A percentile compares a stretch with the other conserved stretches of the same genome.
phyloP scores from a whole-genome alignment of 345 rosid genomes.

The Boechera divaricarpa region DNA sequence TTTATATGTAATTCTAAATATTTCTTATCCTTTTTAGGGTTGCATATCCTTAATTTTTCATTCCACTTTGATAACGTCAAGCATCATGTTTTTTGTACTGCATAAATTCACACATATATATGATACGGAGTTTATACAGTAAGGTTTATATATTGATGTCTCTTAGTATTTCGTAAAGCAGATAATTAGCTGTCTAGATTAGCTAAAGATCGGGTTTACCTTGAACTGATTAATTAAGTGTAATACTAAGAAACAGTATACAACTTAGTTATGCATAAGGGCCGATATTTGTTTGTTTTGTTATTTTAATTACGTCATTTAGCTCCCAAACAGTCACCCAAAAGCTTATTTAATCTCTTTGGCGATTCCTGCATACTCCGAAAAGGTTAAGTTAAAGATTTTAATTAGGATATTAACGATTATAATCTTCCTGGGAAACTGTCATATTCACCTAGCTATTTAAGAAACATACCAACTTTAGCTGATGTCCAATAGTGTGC shows the following conservation, averaged over 20 bases:
- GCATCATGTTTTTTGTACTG: background rate
- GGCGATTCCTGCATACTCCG: conserved; percentile 31
- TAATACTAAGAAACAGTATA: background rate
- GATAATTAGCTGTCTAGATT: conserved; percentile 29
- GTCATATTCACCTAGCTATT: background rate
- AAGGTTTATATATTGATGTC: conserved; percentile 3
- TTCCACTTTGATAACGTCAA: background rate
- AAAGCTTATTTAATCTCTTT: conserved; percentile 20
- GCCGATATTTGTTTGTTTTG: conserved; percentile 16
- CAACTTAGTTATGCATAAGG: conserved; percentile 13
- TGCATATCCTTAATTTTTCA: background rate
- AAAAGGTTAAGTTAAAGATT: conserved; percentile 22
- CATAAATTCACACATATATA: conserved; percentile 2
- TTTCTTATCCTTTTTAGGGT: background rate
- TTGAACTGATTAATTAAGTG: conserved; percentile 12
- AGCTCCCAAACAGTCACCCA: conserved; percentile 19
- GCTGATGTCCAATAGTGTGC: no score
- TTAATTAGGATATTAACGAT: conserved; percentile 21
- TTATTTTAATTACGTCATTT: conserved; percentile 18
- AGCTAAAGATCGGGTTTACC: background rate
- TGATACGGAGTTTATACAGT: conserved; percentile 3
- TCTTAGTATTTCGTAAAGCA: conserved; percentile 29
- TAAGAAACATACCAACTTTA: conserved; percentile 14
- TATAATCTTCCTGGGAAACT: conserved; percentile 3
- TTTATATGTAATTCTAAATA: background rate